Conservation (phyloP, 257 asterid genomes). For the Scutellaria galericulata region DNA sequence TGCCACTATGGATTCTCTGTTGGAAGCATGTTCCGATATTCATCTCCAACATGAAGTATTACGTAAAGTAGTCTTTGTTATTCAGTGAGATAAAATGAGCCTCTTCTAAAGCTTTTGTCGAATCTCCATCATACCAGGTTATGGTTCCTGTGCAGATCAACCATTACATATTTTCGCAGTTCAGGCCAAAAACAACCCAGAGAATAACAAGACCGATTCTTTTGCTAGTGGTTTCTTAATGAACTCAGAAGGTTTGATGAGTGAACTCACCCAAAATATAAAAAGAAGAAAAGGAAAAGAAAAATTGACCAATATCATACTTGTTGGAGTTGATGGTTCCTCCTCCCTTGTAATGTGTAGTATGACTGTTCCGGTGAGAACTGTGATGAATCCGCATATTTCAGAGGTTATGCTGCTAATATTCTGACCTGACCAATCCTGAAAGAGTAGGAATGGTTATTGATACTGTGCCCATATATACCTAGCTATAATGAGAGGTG, state of each 20-base stretch:
- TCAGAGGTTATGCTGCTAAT: constrained; percentile 75
- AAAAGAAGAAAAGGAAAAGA: no score
- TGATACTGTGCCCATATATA: no score
- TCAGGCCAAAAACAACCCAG: neutral
- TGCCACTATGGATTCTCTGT: constrained; percentile 33
- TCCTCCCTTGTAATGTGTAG: constrained; percentile 80
- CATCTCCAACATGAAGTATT: constrained; percentile 45
- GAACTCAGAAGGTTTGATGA: no score
- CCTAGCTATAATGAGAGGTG: neutral
- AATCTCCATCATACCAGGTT: constrained; percentile 69
- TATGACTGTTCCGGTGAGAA: constrained; percentile 76
- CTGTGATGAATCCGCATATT: constrained; percentile 81
- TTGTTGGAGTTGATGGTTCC: constrained; percentile 57
- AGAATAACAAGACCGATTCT: neutral
- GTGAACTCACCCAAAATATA: no score
- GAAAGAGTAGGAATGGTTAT: neutral
- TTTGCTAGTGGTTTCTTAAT: no score
- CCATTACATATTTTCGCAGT: neutral
- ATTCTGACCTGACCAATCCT: constrained; percentile 90
- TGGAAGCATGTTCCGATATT: constrained; percentile 1
- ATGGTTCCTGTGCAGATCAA: constrained; percentile 52
- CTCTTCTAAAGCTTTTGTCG: constrained; percentile 56
- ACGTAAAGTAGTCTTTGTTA: constrained; percentile 63
- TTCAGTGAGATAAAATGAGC: constrained; percentile 66
- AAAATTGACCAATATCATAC: constrained; percentile 31